Percentiles rank a stretch among this genome's conserved stretches.
phyloP scores from a whole-genome alignment of 2,329 filamentous ascomycete genomes.

The Botryotinia narcissicola region DNA sequence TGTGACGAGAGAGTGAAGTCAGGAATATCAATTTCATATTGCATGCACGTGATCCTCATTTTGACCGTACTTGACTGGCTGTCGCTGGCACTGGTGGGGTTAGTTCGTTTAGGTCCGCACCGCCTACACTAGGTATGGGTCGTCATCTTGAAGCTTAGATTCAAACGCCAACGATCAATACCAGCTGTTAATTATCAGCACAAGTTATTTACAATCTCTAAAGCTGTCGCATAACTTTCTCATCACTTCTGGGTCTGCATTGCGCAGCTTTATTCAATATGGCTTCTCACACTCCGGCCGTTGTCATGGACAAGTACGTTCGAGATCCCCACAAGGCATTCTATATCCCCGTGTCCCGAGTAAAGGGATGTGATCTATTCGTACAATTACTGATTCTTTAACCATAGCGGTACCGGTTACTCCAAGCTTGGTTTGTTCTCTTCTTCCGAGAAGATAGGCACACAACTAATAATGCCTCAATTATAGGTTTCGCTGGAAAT shows the following conservation, averaged over 20 bases:
- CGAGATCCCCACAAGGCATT: slow-evolving; percentile 35
- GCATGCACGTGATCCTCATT: background rate
- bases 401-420: slow-evolving; percentile 90
- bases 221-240: slow-evolving; percentile 36
- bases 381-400: slow-evolving; percentile 32
- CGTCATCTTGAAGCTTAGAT: slow-evolving; percentile 28
- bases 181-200: slow-evolving; percentile 10
- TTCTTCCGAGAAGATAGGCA: background rate
- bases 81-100: slow-evolving; percentile 12
- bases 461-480: slow-evolving; percentile 16
- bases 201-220: slow-evolving; percentile 5
- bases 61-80: slow-evolving; percentile 4
- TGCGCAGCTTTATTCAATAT: slow-evolving; percentile 52
- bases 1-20: background rate
- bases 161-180: slow-evolving; percentile 17
- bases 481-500: slow-evolving; percentile 91
- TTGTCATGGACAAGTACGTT: slow-evolving; percentile 99
- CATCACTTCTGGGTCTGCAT: slow-evolving; percentile 30
- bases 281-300: slow-evolving; percentile 98
- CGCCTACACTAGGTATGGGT: slow-evolving; percentile 21
- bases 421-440: slow-evolving; percentile 84
- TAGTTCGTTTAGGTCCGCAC: slow-evolving; percentile 20
- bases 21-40: background rate
- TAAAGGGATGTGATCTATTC: background rate
- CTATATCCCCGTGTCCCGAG: slow-evolving; percentile 15